A percentile compares a stretch with the other conserved stretches of the same genome.
These are phyloP conservation scores for Cadophora sp. DNA, from an alignment of 2,329 filamentous ascomycete species.

Conservation along the genomic window DNA sequence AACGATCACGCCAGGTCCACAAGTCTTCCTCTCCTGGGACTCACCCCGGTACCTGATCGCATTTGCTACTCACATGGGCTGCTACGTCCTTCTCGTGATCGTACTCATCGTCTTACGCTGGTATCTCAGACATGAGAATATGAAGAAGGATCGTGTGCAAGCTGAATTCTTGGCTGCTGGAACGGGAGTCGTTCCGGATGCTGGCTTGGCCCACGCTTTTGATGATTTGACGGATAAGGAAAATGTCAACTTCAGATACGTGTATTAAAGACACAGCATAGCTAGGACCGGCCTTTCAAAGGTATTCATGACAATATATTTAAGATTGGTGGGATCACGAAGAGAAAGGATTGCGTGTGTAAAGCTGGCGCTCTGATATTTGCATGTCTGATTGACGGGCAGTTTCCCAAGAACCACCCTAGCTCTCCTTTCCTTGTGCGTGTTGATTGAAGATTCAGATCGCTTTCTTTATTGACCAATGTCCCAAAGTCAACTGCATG, in stretches of 20 bases:
- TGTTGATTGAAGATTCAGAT: no score
- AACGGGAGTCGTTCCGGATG: slow-evolving; percentile 28
- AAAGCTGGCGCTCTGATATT: no score
- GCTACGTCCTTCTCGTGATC: slow-evolving; percentile 41
- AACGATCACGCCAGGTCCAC: slow-evolving; percentile 44
- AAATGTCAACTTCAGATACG: slow-evolving; percentile 40
- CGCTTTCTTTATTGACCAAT: no score
- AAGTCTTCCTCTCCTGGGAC: slow-evolving; percentile 60
- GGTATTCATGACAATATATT: no score
- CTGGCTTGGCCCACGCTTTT: slow-evolving; percentile 37
- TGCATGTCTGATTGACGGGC: no score
- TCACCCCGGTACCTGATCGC: slow-evolving; percentile 59
- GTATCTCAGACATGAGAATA: slow-evolving; percentile 36
- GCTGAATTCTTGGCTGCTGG: slow-evolving; percentile 24
- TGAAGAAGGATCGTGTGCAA: slow-evolving; percentile 31
- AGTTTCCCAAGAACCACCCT: no score
- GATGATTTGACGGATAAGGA: slow-evolving; percentile 41
- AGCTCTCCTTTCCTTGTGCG: no score
- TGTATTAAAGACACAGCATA: slow-evolving; percentile 27
- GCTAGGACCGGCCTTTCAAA: no score
- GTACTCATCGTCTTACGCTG: slow-evolving; percentile 22
- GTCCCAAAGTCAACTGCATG: no score
- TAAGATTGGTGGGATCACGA: no score
- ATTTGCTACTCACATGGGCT: slow-evolving; percentile 60
- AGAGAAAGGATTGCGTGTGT: no score